Base-by-base conservation (phyloP, 768 basidiomycete genomes). In the Scleroderma bovista region DNA sequence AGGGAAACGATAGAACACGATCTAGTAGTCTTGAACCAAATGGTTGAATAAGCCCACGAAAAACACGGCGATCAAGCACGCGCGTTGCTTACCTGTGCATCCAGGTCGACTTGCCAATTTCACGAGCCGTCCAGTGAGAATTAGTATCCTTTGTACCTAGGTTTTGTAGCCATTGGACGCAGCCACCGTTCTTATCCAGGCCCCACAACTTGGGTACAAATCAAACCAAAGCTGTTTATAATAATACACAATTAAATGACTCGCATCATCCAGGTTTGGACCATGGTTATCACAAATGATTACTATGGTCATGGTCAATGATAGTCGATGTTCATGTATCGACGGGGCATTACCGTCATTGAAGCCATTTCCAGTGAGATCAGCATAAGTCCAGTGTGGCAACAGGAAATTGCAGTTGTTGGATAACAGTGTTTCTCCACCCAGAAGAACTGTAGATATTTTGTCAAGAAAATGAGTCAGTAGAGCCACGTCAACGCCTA, bases 261-360 rank as follows among this genome's bases (percentile, higher is more conserved):
- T 44, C 13, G 57, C 48, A 29, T 54, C 58, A 41, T 52, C 40
- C 52, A 59, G 57, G 31, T 22, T 39, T 12, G 58, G 50, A 2
- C 58, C 58, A 42, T 59, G 57, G 3, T 33, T 43, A 41, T 59
- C 58, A 34, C 29, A 54, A 37, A 57, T 54, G 32, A 59, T 55
- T 2, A 59, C 55, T 58, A 17, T 7, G 24, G 22, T n/a, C 34
- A 23, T 10, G 22, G 5, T 11, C 15, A 38, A 8, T 6, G 43
- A 50, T n/a, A n/a, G n/a, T n/a, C n/a, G n/a, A n/a, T n/a, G n/a
- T n/a, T n/a, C n/a, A n/a, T n/a, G n/a, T n/a, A n/a, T n/a, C n/a
- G n/a, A n/a, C n/a, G n/a, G n/a, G n/a, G n/a, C n/a, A n/a, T 26
- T 16, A 57, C 57, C 48, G 48, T 59, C 58, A 48, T 57, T 59